Evolutionary conservation across 257 asterid genomes (phyloP).

Genomic region (Orobanche coerulescens): DNA sequence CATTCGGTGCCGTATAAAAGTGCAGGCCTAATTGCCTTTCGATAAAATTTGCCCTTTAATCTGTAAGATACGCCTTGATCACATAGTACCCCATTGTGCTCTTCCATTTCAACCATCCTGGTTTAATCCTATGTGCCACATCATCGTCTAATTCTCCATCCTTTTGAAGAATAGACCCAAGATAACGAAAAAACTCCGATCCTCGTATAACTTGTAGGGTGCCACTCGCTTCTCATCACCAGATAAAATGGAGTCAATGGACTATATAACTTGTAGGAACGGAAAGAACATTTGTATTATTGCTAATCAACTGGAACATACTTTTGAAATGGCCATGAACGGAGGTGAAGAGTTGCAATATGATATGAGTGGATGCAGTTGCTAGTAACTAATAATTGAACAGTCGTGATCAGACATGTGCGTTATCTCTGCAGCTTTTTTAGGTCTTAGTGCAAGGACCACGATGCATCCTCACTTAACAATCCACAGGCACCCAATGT

Average conservation of each 20-base stretch:
- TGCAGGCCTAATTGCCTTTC: too few relatives aligned
- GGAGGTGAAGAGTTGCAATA: not conserved
- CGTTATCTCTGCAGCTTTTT: not conserved
- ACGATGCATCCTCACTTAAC: constrained; percentile 73
- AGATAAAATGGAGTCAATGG: not conserved
- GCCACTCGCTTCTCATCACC: not conserved
- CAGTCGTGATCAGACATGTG: not conserved
- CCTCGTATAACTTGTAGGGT: too few relatives aligned
- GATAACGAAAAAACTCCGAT: too few relatives aligned
- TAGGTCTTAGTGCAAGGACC: constrained; percentile 17
- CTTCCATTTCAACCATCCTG: too few relatives aligned
- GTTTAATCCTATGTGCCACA: too few relatives aligned
- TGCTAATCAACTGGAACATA: not conserved
- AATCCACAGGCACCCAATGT: constrained; percentile 69
- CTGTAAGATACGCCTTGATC: too few relatives aligned
- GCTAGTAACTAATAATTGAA: not conserved
- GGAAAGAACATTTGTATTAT: not conserved
- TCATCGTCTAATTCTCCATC: too few relatives aligned
- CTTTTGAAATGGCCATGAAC: not conserved
- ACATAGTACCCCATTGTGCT: too few relatives aligned
- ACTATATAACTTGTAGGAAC: not conserved
- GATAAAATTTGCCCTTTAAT: too few relatives aligned
- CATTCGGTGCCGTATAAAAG: too few relatives aligned
- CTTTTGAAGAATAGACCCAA: too few relatives aligned
- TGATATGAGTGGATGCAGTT: not conserved